These are phyloP conservation scores for Lasiosphaeria miniovina DNA, from an alignment of 495 filamentous ascomycete species.

Conservation along the genomic window DNA sequence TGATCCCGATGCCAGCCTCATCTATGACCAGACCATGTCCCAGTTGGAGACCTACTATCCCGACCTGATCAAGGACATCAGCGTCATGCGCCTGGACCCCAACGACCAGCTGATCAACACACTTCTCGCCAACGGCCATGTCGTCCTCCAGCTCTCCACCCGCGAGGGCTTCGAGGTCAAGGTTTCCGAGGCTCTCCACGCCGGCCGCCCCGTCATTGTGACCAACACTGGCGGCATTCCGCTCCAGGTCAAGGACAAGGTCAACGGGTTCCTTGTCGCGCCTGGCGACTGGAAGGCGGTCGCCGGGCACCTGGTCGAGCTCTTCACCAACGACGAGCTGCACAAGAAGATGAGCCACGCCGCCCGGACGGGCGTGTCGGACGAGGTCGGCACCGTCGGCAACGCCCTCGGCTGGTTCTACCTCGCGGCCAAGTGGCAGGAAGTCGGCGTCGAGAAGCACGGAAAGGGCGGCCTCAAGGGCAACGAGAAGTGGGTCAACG, in stretches of 20 bases:
- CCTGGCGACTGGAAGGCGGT: slow-evolving; percentile 71
- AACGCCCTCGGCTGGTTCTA: slow-evolving; percentile 78
- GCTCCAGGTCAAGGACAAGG: slow-evolving; percentile 68
- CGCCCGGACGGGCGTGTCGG: slow-evolving; percentile 64
- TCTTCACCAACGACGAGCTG: slow-evolving; percentile 64
- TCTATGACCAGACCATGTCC: slow-evolving; percentile 68
- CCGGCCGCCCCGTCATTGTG: slow-evolving; percentile 79
- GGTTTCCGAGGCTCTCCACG: slow-evolving; percentile 83
- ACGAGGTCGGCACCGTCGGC: slow-evolving; percentile 81
- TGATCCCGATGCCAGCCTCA: slow-evolving; percentile 72
- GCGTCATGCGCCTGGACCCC: slow-evolving; percentile 73
- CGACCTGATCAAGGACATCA: slow-evolving; percentile 54
- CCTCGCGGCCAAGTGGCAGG: slow-evolving; percentile 60
- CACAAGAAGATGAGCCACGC: slow-evolving; percentile 67
- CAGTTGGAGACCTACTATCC: slow-evolving; percentile 58
- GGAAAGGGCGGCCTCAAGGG: slow-evolving; percentile 40
- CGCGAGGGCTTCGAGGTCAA: slow-evolving; percentile 90
- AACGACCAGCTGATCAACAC: slow-evolving; percentile 81
- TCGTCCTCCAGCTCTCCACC: slow-evolving; percentile 76
- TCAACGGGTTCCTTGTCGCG: slow-evolving; percentile 75
- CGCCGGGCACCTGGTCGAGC: slow-evolving; percentile 63
- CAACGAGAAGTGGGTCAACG: slow-evolving; percentile 67
- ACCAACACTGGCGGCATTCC: slow-evolving; percentile 79
- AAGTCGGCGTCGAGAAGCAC: slow-evolving; percentile 37
- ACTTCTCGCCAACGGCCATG: slow-evolving; percentile 68